Evolutionary conservation across 331 rosid genomes (phyloP).

Genomic region (Quercus lobata): DNA sequence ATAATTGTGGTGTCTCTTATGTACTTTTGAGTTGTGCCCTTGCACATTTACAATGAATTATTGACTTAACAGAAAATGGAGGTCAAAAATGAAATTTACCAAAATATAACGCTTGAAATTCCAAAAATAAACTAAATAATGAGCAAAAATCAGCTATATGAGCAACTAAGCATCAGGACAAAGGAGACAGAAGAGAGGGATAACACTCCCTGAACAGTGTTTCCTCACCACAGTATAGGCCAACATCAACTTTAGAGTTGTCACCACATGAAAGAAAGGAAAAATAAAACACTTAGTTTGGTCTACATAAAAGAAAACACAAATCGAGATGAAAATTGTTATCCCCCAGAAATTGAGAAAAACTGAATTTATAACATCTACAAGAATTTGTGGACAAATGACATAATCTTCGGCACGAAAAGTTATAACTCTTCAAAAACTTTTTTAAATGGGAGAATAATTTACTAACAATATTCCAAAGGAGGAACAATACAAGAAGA

Average conservation of each 20-base stretch:
- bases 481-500: not conserved
- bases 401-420: not conserved
- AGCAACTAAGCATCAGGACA: no score
- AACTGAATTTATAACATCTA: not conserved
- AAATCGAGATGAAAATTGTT: not conserved
- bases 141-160: no score
- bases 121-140: no score
- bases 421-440: not conserved
- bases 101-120: no score
- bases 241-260: not conserved
- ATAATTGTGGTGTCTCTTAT: no score
- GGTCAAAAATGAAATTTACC: no score
- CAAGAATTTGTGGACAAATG: not conserved
- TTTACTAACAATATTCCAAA: not conserved
- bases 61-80: no score
- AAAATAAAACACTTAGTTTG: not conserved
- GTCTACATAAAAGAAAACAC: no score
- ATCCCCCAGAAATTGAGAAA: not conserved
- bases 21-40: no score
- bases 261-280: not conserved
- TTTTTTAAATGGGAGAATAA: not conserved
- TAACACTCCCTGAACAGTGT: no score
- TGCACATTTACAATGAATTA: no score
- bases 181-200: no score
- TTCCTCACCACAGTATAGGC: not conserved